Percentiles rank a stretch among this genome's conserved stretches.
Conservation (phyloP, 139 green algal species). For the Chlamydomonas sphaeroides region DNA sequence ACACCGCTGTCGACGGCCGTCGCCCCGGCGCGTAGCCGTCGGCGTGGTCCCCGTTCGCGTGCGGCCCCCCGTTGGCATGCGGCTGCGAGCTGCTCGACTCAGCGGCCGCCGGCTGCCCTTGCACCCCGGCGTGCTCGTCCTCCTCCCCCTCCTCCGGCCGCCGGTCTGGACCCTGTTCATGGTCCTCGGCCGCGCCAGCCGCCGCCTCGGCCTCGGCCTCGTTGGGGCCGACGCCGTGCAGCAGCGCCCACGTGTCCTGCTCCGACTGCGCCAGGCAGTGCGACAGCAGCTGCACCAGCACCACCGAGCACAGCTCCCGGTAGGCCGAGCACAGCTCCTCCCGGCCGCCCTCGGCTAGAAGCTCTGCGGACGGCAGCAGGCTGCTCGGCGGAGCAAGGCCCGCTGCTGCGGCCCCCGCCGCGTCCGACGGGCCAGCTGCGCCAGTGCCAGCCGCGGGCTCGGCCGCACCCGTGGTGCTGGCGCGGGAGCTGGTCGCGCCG, state of each 20-base stretch:
- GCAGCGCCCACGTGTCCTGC: conserved; percentile 47
- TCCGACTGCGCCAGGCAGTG: conserved; percentile 45
- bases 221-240: background rate
- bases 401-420: background rate
- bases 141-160: background rate
- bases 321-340: conserved; percentile 7
- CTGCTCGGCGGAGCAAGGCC: background rate
- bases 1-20: background rate
- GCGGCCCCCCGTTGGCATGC: background rate
- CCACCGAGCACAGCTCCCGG: conserved; percentile 45
- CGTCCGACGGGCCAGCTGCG: too few species aligned
- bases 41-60: background rate
- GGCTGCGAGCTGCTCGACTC: too few species aligned
- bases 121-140: background rate
- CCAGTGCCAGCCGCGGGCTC: too few species aligned
- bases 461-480: too few species aligned
- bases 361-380: background rate
- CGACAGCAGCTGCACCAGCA: conserved; percentile 48
- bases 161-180: too few species aligned
- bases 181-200: background rate
- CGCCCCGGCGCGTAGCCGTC: background rate
- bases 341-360: background rate
- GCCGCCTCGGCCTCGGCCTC: background rate
- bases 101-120: background rate
- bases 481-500: too few species aligned